Base-by-base conservation (phyloP, 1,284 basidiomycete genomes). In the Microbotryomycetes sp. region DNA sequence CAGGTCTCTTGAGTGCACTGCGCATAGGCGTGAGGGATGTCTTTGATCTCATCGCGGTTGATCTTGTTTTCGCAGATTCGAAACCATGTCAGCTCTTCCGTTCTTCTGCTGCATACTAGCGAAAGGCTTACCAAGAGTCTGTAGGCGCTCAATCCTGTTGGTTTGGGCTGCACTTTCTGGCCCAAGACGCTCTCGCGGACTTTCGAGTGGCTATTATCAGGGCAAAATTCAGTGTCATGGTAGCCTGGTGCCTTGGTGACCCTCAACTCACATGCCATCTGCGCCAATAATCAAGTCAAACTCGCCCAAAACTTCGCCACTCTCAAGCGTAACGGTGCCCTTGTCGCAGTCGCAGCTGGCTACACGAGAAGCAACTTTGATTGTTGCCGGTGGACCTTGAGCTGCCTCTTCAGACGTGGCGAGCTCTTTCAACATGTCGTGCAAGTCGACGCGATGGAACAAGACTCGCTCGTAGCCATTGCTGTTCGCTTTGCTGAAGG, bases 111-210 rank as follows among this genome's bases (percentile, higher is more conserved):
- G n/a, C 59, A 31, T 60, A 54, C 59, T 69, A 66, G 22, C 72
- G 70, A 26, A 71, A 67, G 45, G 76, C 73, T 63, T 75, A 74
- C 29, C 67, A 58, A 56, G 66, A 72, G 30, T 55, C 76, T 72
- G 69, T 77, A 77, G 69, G 75, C 76, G 7, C 76, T 76, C 59
- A 74, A 74, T 30, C 71, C 67, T 25, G 76, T 76, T 30, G 73
- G 72, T 47, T 65, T 73, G 59, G 73, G 71, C 59, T 67, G 68
- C 53, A 70, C 74, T 54, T 62, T 65, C 58, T 72, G 63, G 28
- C 71, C 69, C 26, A 75, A 70, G 56, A 70, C 58, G 29, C 36
- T 42, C 36, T 64, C 63, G 36, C 73, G 68, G 42, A 74, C 66
- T 22, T 66, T 66, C 3, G 73, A 72, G 55, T 69, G 59, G 7